These are phyloP conservation scores for Heliamphora exappendiculata DNA, from an alignment of 148 eudicot genomes.

Conservation along the genomic window DNA sequence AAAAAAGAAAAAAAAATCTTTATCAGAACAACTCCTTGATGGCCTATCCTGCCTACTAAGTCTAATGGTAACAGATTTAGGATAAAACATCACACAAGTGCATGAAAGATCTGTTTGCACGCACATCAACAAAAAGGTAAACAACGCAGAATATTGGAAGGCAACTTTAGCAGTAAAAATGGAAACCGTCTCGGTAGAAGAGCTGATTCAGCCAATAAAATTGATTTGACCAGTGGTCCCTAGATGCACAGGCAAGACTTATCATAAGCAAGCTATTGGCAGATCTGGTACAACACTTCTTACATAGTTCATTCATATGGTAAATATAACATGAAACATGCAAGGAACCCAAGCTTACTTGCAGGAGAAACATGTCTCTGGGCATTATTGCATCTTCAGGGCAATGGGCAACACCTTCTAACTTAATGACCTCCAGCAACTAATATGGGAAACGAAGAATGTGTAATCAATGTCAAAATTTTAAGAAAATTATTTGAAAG, in stretches of 20 bases:
- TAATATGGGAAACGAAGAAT: slow-evolving; percentile 7
- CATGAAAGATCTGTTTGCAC: neutral
- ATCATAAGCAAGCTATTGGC: neutral
- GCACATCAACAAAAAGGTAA: neutral
- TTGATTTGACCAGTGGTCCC: neutral
- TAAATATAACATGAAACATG: neutral
- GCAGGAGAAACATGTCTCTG: slow-evolving; percentile 77
- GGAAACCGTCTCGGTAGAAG: neutral
- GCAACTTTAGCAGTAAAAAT: neutral
- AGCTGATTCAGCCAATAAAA: neutral
- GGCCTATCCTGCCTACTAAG: neutral
- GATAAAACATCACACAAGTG: neutral
- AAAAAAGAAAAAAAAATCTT: no score
- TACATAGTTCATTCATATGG: neutral
- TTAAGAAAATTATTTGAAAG: neutral
- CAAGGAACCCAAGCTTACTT: slow-evolving; percentile 37
- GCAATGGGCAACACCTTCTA: slow-evolving; percentile 63
- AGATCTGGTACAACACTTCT: neutral
- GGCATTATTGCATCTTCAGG: slow-evolving; percentile 80
- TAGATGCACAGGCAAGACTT: neutral
- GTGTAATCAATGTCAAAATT: neutral
- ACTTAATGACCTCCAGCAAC: slow-evolving; percentile 83
- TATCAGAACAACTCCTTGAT: neutral
- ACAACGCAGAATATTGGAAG: neutral
- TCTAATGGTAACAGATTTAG: neutral